phyloP scores from a whole-genome alignment of 169 alveolate species.

The Plasmodium blacklocki region DNA sequence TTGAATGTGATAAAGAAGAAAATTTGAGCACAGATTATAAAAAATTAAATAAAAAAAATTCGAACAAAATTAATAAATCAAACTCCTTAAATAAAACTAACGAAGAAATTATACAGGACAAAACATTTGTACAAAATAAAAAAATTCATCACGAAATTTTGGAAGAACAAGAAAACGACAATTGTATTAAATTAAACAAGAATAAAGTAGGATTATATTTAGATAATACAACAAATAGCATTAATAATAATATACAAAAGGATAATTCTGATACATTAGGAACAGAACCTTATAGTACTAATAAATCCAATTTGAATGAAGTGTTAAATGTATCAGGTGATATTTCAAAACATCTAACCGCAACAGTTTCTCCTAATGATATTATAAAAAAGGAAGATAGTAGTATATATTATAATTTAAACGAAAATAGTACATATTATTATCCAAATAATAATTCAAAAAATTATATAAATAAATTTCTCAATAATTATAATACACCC shows the following conservation, averaged over 20 bases:
- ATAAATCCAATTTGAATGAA: constrained; percentile 6
- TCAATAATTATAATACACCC: constrained; percentile 19
- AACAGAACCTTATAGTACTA: constrained; percentile 5
- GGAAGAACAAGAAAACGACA: constrained; percentile 32
- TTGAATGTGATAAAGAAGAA: constrained; percentile 17
- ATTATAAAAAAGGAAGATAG: constrained; percentile 17
- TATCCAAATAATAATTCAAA: constrained; percentile 22
- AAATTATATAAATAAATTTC: not conserved
- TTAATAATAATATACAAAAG: constrained; percentile 5
- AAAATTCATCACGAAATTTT: not conserved
- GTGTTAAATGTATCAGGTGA: not conserved
- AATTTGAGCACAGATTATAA: constrained; percentile 21
- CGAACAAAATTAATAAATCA: constrained; percentile 18
- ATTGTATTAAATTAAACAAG: constrained; percentile 27
- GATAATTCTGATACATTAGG: constrained; percentile 14
- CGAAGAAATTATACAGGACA: not conserved
- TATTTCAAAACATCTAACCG: not conserved
- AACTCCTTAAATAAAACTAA: constrained; percentile 7
- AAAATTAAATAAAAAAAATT: constrained; percentile 34
- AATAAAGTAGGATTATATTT: constrained; percentile 14
- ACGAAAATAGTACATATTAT: constrained; percentile 3
- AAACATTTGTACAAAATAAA: constrained; percentile 16
- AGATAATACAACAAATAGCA: constrained; percentile 11
- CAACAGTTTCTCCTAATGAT: constrained; percentile 14
- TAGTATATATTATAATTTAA: constrained; percentile 13